A percentile compares a stretch with the other conserved stretches of the same genome.
Conservation (phyloP, 345 rosid genomes). For the Eucalyptus pauciflora region DNA sequence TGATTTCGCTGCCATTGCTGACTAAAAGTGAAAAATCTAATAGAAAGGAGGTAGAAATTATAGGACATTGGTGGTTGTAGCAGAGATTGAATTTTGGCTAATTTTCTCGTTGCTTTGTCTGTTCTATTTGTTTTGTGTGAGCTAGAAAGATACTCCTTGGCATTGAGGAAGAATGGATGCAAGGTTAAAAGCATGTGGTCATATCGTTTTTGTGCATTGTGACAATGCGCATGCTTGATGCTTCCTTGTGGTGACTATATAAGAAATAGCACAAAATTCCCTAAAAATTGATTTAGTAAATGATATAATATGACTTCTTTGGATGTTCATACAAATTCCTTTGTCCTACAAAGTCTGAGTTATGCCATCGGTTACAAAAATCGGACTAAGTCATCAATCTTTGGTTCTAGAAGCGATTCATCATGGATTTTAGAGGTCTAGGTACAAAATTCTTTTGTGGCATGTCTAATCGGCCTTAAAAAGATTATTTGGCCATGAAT, state of each 20-base stretch:
- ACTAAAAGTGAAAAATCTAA: not conserved
- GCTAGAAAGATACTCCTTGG: not conserved
- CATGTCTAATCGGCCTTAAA: not conserved
- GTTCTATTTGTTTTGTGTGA: not conserved
- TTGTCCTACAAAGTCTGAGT: not conserved
- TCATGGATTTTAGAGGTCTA: not conserved
- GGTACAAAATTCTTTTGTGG: not conserved
- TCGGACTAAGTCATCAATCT: not conserved
- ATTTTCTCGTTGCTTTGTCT: not conserved
- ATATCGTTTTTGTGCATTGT: not conserved
- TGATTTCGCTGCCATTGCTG: not conserved
- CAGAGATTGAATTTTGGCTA: not conserved
- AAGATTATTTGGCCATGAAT: not conserved
- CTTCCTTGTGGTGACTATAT: not conserved
- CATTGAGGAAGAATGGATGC: not conserved
- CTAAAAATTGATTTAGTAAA: not conserved
- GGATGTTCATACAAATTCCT: not conserved
- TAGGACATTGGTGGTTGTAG: not conserved
- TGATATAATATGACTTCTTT: not conserved
- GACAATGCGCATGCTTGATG: not conserved
- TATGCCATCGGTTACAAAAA: not conserved
- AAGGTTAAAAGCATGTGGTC: not conserved
- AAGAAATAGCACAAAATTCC: not conserved
- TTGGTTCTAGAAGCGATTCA: not conserved
- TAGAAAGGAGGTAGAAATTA: not conserved